Base-by-base conservation (phyloP, 768 basidiomycete genomes). In the Lentinula sp. region DNA sequence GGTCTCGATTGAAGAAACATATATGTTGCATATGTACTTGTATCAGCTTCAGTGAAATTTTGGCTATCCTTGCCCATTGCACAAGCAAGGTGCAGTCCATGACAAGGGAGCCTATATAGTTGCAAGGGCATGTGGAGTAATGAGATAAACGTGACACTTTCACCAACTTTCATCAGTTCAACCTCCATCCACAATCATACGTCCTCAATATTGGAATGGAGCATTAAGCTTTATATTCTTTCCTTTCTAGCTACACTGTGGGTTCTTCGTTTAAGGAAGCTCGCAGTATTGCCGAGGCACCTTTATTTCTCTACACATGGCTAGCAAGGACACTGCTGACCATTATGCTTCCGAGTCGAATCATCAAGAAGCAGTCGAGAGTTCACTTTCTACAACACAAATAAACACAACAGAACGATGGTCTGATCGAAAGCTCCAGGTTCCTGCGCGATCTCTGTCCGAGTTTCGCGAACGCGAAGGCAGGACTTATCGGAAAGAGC, bases 381-480 rank as follows among this genome's bases (percentile, higher is more conserved):
- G 74, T 54, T 79, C 74, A 62, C 72, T 82, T 37, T 74, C 81
- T 63, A 82, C 84, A 53, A 77, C 78, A 66, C 76, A 82, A 64
- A 81, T 84, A 55, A 76, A 74, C 70, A 79, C 88, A 72, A 85
- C 88, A 61, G 79, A 70, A 55, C 77, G 87, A 45, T 80, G 81
- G 66, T 84, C 83, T 32, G 86, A 87, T 71, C 71, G 79, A 23
- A 33, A 45, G 46, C 48, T 74, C 70, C 66, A 72, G 68, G 70
- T 72, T 71, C 60, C 68, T 70, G 66, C 85, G 71, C 65, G 79
- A 63, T 81, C 79, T 51, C 79, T 95, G 50, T 71, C 76, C 41
- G 88, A 86, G 63, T 93, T 88, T 67, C 83, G 79, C 53, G 74
- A 76, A 59, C 74, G 72, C 41, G 92, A 95, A 73, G 88, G 62